Conservation (phyloP, 768 basidiomycete species). For the Krasilnikovozyma curviuscula region DNA sequence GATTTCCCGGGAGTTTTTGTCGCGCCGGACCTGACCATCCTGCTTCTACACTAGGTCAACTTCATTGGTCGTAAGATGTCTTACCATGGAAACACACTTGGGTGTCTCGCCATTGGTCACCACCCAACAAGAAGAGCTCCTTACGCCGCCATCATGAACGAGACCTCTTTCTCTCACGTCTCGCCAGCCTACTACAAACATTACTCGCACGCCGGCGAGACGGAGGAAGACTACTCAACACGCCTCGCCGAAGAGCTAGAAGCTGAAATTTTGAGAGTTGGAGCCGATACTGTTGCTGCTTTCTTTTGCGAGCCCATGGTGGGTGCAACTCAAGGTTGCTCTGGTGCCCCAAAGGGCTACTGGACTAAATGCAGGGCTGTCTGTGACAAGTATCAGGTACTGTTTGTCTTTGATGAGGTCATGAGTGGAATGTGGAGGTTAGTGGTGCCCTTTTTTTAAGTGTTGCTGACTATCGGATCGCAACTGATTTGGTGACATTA, state of each 20-base stretch:
- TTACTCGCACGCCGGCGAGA: constrained; percentile 50
- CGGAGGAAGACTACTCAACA: constrained; percentile 58
- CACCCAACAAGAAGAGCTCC: constrained; percentile 31
- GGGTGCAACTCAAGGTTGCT: background rate
- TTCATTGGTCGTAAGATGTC: constrained; percentile 62
- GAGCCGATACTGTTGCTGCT: constrained; percentile 50
- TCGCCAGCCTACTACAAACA: constrained; percentile 71
- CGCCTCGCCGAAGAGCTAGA: constrained; percentile 63
- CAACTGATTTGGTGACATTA: background rate
- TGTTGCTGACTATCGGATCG: background rate
- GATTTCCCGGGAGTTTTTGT: background rate
- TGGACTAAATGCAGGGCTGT: constrained; percentile 31
- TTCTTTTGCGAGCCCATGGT: constrained; percentile 12
- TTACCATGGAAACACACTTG: constrained; percentile 64
- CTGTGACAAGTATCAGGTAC: constrained; percentile 31
- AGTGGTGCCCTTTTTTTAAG: constrained; percentile 23
- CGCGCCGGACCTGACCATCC: too few relatives aligned
- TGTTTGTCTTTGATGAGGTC: constrained; percentile 78
- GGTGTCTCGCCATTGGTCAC: constrained; percentile 45
- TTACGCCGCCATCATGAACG: constrained; percentile 20
- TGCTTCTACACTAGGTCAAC: too few relatives aligned
- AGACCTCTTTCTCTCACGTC: constrained; percentile 48
- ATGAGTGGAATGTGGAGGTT: constrained; percentile 83
- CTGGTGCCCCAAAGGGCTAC: background rate
- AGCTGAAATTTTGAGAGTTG: constrained; percentile 62